Evolutionary conservation across 2,329 filamentous ascomycete genomes (phyloP).

Genomic region (Xylaria sp.): DNA sequence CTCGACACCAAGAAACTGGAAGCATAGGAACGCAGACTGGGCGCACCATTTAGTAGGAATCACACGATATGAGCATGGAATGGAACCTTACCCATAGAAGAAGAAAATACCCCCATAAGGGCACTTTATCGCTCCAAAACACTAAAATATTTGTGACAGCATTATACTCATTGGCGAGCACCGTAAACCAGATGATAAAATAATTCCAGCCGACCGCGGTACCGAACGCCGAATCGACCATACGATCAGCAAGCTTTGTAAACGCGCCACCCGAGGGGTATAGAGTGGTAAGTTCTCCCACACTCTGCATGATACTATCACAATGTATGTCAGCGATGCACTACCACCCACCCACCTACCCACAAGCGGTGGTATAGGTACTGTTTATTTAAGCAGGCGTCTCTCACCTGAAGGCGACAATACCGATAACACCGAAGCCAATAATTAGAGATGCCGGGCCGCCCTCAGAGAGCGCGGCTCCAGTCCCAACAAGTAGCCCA

Average conservation of each 20-base stretch:
- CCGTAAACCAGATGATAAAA: slow-evolving; percentile 65
- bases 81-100: slow-evolving; percentile 71
- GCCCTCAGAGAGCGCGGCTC: slow-evolving; percentile 73
- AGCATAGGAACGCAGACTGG: slow-evolving; percentile 66
- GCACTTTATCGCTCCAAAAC: slow-evolving; percentile 71
- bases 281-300: slow-evolving; percentile 78
- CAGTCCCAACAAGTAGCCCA: slow-evolving; percentile 76
- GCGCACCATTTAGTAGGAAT: not conserved
- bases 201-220: slow-evolving; percentile 78
- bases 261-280: slow-evolving; percentile 78
- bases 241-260: slow-evolving; percentile 74
- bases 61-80: not conserved
- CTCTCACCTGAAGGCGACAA: slow-evolving; percentile 64
- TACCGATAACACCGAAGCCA: slow-evolving; percentile 76
- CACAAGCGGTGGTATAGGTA: not conserved
- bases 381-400: slow-evolving; percentile 23
- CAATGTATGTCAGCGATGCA: slow-evolving; percentile 25
- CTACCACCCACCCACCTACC: not conserved
- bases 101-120: slow-evolving; percentile 74
- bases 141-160: slow-evolving; percentile 72
- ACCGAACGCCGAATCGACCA: slow-evolving; percentile 76
- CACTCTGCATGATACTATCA: slow-evolving; percentile 73
- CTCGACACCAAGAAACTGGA: slow-evolving; percentile 77
- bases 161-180: slow-evolving; percentile 77
- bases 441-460: slow-evolving; percentile 78